Base-by-base conservation (phyloP, 495 filamentous ascomycete genomes). In the Extremus antarcticus region DNA sequence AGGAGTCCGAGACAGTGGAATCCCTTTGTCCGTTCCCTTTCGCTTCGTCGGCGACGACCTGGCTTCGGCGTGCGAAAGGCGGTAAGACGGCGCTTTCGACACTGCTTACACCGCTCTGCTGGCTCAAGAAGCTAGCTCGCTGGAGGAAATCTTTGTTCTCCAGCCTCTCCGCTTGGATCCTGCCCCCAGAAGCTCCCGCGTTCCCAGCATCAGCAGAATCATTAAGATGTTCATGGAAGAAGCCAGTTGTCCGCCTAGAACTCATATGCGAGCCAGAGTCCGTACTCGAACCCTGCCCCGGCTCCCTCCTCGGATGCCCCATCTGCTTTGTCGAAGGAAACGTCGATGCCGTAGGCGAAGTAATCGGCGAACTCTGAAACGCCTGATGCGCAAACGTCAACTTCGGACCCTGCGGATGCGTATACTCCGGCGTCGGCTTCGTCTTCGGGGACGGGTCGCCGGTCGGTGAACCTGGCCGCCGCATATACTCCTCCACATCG, bases 131-230 rank as follows among this genome's bases (percentile, higher is more conserved):
- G n/a, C 40, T 48, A 2, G 50, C 59, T 15, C 59, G 59, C 46
- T 62, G 54, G 20, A 62, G 51, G 24, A 62, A 62, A 1, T 51
- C 51, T 40, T 52, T 54, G 51, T 62, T 62, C 55, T 62, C 59
- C 11, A 62, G 51, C 10, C 59, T 15, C 43, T 62, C 59, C 32
- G 59, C 59, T n/a, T 62, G 50, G 2, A 53, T 10, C 24, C 41
- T n/a, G 15, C 41, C 41, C n/a, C 16, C 19, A n/a, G 9, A 9
- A 9, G 35, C 35, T 35, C 4, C 41, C 16, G 41, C 41, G n/a
- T 7, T 4, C 3, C 13, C 46, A 9, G 46, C 23, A 10, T 23
- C 20, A 23, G 46, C 19, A 25, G 20, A 4, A 11, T 60, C 53
- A 25, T 9, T 38, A 16, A 60, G 53, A 4, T 25, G 22, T 25